A percentile compares a stretch with the other conserved stretches of the same genome.
Conservation (phyloP, 495 filamentous ascomycete genomes). For the Eremomyces bilateralis region DNA sequence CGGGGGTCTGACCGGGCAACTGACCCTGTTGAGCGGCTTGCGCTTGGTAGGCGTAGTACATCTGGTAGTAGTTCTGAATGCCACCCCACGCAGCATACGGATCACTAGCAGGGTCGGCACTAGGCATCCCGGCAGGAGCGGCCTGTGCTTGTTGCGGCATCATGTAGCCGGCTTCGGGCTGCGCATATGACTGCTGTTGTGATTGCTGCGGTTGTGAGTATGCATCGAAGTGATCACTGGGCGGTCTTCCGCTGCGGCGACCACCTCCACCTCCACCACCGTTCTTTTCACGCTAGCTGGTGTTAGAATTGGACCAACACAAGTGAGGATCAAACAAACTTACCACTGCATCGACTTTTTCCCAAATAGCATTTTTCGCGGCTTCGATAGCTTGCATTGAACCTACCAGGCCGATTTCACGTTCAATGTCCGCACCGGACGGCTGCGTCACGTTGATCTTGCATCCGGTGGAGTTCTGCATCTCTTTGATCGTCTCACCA, state of each 20-base stretch:
- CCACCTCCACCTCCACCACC: constrained; percentile 17
- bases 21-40: constrained; percentile 6
- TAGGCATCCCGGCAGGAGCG: constrained; percentile 9
- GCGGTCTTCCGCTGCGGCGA: constrained; percentile 20
- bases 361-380: constrained; percentile 58
- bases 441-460: constrained; percentile 74
- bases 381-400: constrained; percentile 44
- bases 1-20: constrained; percentile 1
- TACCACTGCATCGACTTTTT: constrained; percentile 74
- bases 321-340: constrained; percentile 14
- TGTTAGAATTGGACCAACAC: no score
- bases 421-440: constrained; percentile 46
- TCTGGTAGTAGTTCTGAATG: constrained; percentile 37
- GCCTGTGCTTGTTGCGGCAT: constrained; percentile 21
- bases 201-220: constrained; percentile 24
- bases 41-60: constrained; percentile 38
- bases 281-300: background rate
- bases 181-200: constrained; percentile 15
- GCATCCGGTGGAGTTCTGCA: constrained; percentile 60
- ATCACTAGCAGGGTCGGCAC: constrained; percentile 23
- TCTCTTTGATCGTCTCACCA: constrained; percentile 71
- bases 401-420: constrained; percentile 63
- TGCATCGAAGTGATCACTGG: constrained; percentile 14
- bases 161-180: constrained; percentile 11
- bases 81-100: constrained; percentile 46